Base-by-base conservation (phyloP, 257 asterid genomes). In the Thymus quinquecostatus region DNA sequence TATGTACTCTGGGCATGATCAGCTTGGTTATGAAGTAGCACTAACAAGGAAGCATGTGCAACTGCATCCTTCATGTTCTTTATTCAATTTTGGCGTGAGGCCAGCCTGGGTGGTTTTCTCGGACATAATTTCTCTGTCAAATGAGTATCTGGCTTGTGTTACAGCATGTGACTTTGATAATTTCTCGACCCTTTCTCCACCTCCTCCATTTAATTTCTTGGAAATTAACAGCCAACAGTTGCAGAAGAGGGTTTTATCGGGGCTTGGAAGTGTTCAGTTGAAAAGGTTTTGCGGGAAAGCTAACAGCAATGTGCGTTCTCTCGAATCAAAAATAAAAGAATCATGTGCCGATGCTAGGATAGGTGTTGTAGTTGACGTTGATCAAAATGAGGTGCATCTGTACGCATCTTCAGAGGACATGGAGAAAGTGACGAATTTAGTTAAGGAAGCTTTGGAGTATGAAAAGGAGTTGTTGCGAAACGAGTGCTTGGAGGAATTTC, bases 21-120 rank as follows among this genome's bases (percentile, higher is more conserved):
- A 78, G 67, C 97, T 94, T 78, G 99, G 99, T 50, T 94, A 88
- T 82, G 86, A 88, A 78, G 95, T 94, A 80, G 98, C 93, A 8
- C 62, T 78, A 14, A 75, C 93, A 33, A 82, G 90, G 84, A 94
- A 89, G 72, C 89, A 85, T 78, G 81, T 91, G 45, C 92, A 91
- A 57, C 75, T 94, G 47, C 99, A 94, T 77, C 98, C 97, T 47
- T 86, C 99, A 21, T 89, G 93, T 73, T 91, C 99, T 41, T 78
- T 94, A 73, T 79, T 84, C 66, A 89, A 72, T 76, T 94, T 94
- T 59, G 83, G 84, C 64, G 83, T 79, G 75, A 80, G 98, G 69
- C 99, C 99, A 29, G 49, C 82, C 12, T 94, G 97, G 98, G 89
- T 94, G 57, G 89, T 91, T 72, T 94, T 91, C 67, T 81, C 92